Evolutionary conservation across 2,329 filamentous ascomycete species (phyloP).

Genomic region (Stemphylium lycopersici): DNA sequence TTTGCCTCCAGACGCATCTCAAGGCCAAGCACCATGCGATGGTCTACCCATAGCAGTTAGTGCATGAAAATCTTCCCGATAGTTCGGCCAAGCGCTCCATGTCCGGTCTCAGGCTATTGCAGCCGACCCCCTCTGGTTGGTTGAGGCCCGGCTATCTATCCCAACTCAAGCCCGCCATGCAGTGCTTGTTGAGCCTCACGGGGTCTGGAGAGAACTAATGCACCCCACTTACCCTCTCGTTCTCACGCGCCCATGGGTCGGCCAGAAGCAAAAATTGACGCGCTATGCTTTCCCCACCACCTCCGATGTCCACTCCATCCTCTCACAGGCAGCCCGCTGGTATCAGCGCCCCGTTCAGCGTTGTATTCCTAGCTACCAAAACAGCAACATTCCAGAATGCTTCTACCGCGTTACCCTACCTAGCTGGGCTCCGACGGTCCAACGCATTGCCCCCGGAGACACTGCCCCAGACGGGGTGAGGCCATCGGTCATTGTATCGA

Average conservation of each 20-base stretch:
- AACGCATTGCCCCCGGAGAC: not conserved
- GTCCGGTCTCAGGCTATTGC: slow-evolving; percentile 4
- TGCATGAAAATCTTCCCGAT: slow-evolving; percentile 27
- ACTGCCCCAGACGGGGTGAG: not conserved
- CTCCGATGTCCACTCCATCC: slow-evolving; percentile 11
- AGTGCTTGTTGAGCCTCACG: slow-evolving; percentile 37
- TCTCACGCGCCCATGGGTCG: slow-evolving; percentile 16
- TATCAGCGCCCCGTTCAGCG: slow-evolving; percentile 7
- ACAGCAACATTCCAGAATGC: slow-evolving; percentile 23
- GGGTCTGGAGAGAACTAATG: slow-evolving; percentile 30
- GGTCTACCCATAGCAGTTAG: slow-evolving; percentile 4
- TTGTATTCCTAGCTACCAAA: slow-evolving; percentile 4
- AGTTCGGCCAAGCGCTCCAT: slow-evolving; percentile 28
- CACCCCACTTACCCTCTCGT: slow-evolving; percentile 29
- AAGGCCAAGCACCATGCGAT: not conserved
- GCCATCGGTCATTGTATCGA: not conserved
- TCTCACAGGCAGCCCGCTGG: slow-evolving; percentile 14
- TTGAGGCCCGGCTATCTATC: slow-evolving; percentile 22
- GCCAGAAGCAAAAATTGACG: slow-evolving; percentile 34
- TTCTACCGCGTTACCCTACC: slow-evolving; percentile 13
- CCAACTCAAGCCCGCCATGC: slow-evolving; percentile 22
- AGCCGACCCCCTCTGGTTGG: slow-evolving; percentile 14
- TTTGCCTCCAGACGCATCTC: slow-evolving; percentile 10
- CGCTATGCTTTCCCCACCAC: slow-evolving; percentile 13
- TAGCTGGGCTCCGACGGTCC: not conserved